Evolutionary conservation across 192 early-diverging fungal species (phyloP), one percentile per base, ranked within the genome.

Genomic region (Mortierella antarctica): DNA sequence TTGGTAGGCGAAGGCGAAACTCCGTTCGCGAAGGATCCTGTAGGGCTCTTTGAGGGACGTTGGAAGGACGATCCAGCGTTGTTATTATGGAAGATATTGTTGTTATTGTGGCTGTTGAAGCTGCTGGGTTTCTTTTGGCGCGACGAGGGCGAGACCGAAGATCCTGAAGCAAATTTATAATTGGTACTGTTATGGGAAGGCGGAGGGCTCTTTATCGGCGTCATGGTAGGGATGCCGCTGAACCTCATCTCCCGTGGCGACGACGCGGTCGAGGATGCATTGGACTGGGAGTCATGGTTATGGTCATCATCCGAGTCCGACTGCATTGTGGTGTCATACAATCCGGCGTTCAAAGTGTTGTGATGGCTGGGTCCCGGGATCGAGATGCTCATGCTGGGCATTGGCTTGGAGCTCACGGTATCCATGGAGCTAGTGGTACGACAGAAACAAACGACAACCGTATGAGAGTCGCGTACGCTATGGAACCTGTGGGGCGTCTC

Each of bases 161-260:
- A 52, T 39, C 66, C 55, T 2, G 72, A 68, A 2, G 60, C 8
- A 40, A 68, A 72, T 41, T 80, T 71, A 56, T 66, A 71, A 48
- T 39, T 62, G 50, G 52, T 56, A 48, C 39, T 65, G 70, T 40
- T 73, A 9, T 74, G 72, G 0, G 67, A 74, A 48, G 20, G 47
- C 14, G 80, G 67, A 47, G 80, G 77, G 31, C 70, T 80, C 47
- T 80, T 72, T 53, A 80, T 80, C 10, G 77, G 77, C 0, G 77
- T 80, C 77, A 80, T 80, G 20, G 60, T 72, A 23, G 77, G 77
- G 15, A 80, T 80, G 39, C 77, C 77, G 44, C 57, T 60, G 23
- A 80, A 80, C 50, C 77, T 54, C 65, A 80, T 68, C 60, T 80
- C 77, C 18, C 77, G 48, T 23, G 77, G 77, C 7, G 77, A 80